Evolutionary conservation across 495 filamentous ascomycete species (phyloP), one percentile per base, ranked within the genome.

Genomic region (Cercophora newfieldiana): DNA sequence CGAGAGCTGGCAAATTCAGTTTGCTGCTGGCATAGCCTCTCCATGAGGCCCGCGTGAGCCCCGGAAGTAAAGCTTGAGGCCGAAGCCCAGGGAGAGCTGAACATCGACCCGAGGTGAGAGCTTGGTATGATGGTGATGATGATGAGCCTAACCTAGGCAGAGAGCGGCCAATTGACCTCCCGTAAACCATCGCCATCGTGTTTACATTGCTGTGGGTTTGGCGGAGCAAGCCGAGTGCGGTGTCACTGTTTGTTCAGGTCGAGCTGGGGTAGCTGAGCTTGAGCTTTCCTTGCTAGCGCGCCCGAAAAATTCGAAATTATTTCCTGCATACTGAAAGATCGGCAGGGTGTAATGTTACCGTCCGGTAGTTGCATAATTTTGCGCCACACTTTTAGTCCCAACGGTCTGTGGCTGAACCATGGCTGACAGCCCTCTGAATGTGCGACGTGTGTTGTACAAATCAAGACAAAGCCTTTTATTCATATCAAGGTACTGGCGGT

Each of bases 1-100:
- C 91, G 28, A 95, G 77, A 8, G 82, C 81, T 1, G 80, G 78
- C 21, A 94, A 81, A 68, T 92, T 83, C 28, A 93, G 84, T 65
- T 73, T 81, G 30, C 70, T 69, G 16, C 73, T 73, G 19, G 76
- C 75, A 64, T 78, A 77, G 50, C 63, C 21, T 66, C 72, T 74
- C 24, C 63, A 69, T 14, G 68, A 33, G 2, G 67, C 64, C 48
- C 49, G 64, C 50, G 44, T 59, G 59, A 69, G 18, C 14, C 19
- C 24, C 49, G 50, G 66, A 19, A 73, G 53, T 0, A 49, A 33
- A 7, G 21, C 29, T 50, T 56, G 25, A 44, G 31, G 61, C 21
- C 55, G 51, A 5, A 55, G 29, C 69, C 59, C 2, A n/a, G 50
- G 22, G 6, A 14, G 21, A 53, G 2, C 7, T 8, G 50, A 14